Conservation (phyloP, 2,329 filamentous ascomycete species). For the Lomentospora prolificans region DNA sequence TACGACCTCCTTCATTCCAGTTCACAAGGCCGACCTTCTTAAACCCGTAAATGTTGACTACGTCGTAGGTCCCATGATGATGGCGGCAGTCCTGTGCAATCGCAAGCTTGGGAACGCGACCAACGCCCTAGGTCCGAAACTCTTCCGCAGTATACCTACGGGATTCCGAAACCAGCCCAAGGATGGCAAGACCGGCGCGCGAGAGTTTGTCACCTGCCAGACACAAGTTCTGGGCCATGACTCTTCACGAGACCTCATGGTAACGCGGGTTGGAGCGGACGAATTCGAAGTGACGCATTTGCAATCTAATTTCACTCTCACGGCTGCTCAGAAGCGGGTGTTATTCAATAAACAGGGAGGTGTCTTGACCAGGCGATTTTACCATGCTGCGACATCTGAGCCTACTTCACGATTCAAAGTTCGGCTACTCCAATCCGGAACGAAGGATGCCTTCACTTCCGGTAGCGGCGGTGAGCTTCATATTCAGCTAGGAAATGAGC, state of each 20-base stretch:
- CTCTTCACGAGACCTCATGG: background rate
- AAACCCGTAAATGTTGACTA: background rate
- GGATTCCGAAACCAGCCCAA: slow-evolving; percentile 7
- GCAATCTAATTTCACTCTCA: background rate
- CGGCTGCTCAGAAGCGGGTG: slow-evolving; percentile 1
- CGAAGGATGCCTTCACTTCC: background rate
- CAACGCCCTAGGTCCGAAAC: background rate
- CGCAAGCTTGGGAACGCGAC: background rate
- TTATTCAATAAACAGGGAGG: slow-evolving; percentile 8
- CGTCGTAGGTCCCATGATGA: slow-evolving; percentile 1
- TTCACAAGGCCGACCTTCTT: background rate
- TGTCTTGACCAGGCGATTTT: slow-evolving; percentile 4
- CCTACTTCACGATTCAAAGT: background rate
- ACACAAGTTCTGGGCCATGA: slow-evolving; percentile 1
- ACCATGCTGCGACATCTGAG: background rate
- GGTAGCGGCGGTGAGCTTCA: background rate
- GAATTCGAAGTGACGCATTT: background rate
- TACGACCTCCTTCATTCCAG: slow-evolving; percentile 55
- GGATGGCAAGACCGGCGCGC: background rate
- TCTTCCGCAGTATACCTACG: background rate
- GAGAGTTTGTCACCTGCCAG: slow-evolving; percentile 4
- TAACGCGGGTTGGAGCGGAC: background rate
- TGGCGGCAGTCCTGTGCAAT: slow-evolving; percentile 4
- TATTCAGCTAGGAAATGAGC: background rate
- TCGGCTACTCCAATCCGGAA: background rate